phyloP scores from a whole-genome alignment of 164 flowering plant genomes.

The Taxillus chinensis region DNA sequence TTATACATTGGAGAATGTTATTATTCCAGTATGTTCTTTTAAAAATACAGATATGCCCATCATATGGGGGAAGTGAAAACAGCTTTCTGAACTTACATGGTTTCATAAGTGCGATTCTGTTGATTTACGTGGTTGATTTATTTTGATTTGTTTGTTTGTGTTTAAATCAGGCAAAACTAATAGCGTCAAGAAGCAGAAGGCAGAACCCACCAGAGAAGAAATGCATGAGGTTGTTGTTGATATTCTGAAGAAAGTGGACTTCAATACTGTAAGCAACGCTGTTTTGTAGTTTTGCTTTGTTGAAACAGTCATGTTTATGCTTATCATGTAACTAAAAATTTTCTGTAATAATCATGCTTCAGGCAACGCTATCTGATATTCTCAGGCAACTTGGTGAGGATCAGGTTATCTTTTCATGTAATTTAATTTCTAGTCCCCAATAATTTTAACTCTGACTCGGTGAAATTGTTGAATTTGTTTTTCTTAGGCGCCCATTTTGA shows the following conservation, averaged over 20 bases:
- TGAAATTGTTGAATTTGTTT: background rate
- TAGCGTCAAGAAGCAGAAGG: slow-evolving; percentile 26
- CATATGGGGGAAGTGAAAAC: no score
- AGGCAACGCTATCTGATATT: slow-evolving; percentile 88
- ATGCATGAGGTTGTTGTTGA: slow-evolving; percentile 53
- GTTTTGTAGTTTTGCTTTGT: background rate
- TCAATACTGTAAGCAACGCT: slow-evolving; percentile 59
- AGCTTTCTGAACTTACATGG: no score
- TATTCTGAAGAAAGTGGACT: slow-evolving; percentile 75
- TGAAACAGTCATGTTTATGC: background rate
- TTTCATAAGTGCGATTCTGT: no score
- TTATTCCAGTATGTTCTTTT: no score
- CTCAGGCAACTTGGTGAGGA: slow-evolving; percentile 61
- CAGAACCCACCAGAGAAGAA: slow-evolving; percentile 58
- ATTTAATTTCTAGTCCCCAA: no score
- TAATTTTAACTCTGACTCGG: background rate
- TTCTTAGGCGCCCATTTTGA: slow-evolving; percentile 45
- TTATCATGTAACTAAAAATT: slow-evolving; percentile 7
- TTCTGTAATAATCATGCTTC: slow-evolving; percentile 15
- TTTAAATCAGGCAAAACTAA: slow-evolving; percentile 38
- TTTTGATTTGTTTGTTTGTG: no score
- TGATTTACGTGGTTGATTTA: no score
- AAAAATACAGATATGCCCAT: no score
- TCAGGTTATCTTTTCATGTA: background rate
- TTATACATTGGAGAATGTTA: no score